phyloP scores from a whole-genome alignment of 2,329 filamentous ascomycete species.

The Fusarium liriodendri region DNA sequence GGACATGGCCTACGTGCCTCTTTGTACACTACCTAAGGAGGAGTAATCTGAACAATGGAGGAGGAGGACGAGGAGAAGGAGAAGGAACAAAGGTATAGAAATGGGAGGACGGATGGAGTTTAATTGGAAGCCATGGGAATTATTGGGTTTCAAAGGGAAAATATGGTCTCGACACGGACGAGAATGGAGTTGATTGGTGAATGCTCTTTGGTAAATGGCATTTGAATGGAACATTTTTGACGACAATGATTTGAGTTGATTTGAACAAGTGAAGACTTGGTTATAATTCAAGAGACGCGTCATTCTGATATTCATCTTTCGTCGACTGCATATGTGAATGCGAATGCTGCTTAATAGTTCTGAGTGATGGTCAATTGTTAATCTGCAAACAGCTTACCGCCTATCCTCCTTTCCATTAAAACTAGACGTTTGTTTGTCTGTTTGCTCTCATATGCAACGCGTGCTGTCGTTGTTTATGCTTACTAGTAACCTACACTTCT shows the following conservation, averaged over 20 bases:
- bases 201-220: neutral
- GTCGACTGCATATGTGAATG: neutral
- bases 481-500: neutral
- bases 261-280: neutral
- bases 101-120: neutral
- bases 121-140: neutral
- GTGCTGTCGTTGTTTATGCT: neutral
- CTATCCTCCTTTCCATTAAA: neutral
- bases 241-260: neutral
- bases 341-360: neutral
- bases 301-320: neutral
- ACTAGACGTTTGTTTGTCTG: neutral
- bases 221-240: neutral
- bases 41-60: neutral
- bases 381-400: neutral
- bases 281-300: neutral
- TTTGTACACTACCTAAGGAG: conserved; percentile 23
- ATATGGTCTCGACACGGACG: neutral
- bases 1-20: conserved; percentile 1
- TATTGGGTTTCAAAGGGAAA: neutral
- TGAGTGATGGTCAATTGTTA: neutral
- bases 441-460: neutral
- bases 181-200: neutral
- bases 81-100: neutral
- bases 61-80: neutral